Percentiles rank a stretch among this genome's conserved stretches.
Conservation (phyloP, 2,329 filamentous ascomycete genomes). For the Clonostachys rhizophaga region DNA sequence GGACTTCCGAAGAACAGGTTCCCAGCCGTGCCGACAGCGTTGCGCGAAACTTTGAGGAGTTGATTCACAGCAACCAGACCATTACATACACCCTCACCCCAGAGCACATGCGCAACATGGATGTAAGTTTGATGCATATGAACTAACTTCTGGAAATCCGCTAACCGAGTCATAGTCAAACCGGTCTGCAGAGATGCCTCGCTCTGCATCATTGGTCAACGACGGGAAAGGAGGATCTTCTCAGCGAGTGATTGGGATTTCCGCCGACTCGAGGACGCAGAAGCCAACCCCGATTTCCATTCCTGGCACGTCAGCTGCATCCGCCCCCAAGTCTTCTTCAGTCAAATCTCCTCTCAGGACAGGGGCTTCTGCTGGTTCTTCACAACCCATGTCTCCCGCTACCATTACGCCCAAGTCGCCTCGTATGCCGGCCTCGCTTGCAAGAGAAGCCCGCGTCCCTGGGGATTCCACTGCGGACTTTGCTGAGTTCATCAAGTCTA, state of each 20-base stretch:
- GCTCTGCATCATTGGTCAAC: background rate
- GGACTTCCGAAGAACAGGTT: slow-evolving; percentile 54
- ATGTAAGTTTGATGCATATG: slow-evolving; percentile 43
- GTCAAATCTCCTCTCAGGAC: background rate
- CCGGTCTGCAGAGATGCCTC: slow-evolving; percentile 31
- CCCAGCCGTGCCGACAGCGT: slow-evolving; percentile 49
- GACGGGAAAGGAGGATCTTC: background rate
- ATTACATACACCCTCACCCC: slow-evolving; percentile 80
- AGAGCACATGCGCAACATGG: slow-evolving; percentile 71
- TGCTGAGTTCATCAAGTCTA: slow-evolving; percentile 84
- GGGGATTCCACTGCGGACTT: slow-evolving; percentile 75
- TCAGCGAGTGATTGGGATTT: background rate
- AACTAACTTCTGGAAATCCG: too few species aligned
- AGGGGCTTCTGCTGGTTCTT: slow-evolving; percentile 7
- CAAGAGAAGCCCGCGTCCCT: slow-evolving; percentile 70
- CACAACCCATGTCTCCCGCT: slow-evolving; percentile 6
- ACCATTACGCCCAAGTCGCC: slow-evolving; percentile 7
- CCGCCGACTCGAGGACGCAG: background rate
- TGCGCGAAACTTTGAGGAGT: slow-evolving; percentile 67
- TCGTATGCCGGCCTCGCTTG: slow-evolving; percentile 20
- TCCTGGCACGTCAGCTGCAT: background rate
- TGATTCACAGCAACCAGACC: slow-evolving; percentile 78
- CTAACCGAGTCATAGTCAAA: slow-evolving; percentile 20
- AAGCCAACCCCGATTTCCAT: slow-evolving; percentile 3
- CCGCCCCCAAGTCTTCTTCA: background rate